Percentiles rank a stretch among this genome's conserved stretches.
Conservation (phyloP, 352 stramenopile species). For the Blastocystis hominis region DNA sequence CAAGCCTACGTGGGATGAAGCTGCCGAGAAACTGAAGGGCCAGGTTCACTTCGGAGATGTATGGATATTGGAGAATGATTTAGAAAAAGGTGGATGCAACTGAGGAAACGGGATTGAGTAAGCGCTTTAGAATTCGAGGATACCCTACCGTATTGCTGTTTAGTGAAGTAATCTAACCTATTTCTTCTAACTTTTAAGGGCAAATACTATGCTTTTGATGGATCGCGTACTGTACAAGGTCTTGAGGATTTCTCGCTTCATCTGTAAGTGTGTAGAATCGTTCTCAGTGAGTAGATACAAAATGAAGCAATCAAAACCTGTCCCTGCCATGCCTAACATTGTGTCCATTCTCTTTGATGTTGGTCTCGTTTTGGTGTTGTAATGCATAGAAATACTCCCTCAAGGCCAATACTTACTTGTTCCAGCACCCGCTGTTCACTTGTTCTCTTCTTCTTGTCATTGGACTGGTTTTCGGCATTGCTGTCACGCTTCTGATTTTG, state of each 20-base stretch:
- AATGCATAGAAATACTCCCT: constrained; percentile 15
- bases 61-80: background rate
- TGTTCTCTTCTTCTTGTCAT: constrained; percentile 9
- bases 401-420: constrained; percentile 40
- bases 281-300: background rate
- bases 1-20: background rate
- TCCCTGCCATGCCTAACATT: background rate
- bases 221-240: background rate
- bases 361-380: background rate
- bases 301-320: background rate
- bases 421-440: constrained; percentile 23
- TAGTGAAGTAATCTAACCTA: background rate
- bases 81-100: constrained; percentile 5
- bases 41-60: constrained; percentile 43
- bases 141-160: constrained; percentile 35
- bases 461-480: constrained; percentile 13
- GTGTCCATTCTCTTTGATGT: background rate
- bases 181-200: background rate
- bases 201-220: constrained; percentile 31
- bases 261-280: background rate
- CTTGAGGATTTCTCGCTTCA: constrained; percentile 7
- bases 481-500: constrained; percentile 6
- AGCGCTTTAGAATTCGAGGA: background rate
- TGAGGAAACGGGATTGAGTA: background rate
- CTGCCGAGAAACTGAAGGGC: constrained; percentile 22